Evolutionary conservation across 2,329 filamentous ascomycete species (phyloP), one percentile per base, ranked within the genome.

Genomic region (Aspergillus pseudotamarii): DNA sequence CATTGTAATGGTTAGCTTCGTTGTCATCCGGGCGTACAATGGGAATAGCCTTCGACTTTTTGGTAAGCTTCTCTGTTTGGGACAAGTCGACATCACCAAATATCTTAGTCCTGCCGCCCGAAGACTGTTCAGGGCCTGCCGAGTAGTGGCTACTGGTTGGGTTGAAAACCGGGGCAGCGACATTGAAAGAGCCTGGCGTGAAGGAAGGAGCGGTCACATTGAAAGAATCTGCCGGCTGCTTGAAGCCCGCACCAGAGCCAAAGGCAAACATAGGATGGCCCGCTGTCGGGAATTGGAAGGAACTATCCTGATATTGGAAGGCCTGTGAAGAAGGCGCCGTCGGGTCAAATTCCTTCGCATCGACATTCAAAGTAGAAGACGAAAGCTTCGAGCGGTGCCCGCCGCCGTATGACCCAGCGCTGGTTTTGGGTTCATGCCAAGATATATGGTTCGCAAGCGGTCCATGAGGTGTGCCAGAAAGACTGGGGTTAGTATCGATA

Each of bases 321-420:
- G 74, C 74, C 19, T 76, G 79, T 19, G 83, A 79, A 50, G 78
- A 80, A 69, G 86, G 80, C 19, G 80, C 79, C 41, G 77, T 77
- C 8, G 86, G 86, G 60, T 90, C 92, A 82, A 97, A 97, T 72
- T 95, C 92, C 54, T 93, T 91, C 0, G 94, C 94, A 66, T 90
- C 88, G 34, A 96, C 93, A 71, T 98, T 98, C 69, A 98, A 85
- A 69, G 89, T 94, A 0, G 93, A 92, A 50, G 89, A 78, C 0
- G 84, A 94, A 3, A 88, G 83, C 70, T 90, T 92, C 73, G 89
- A 90, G 21, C 83, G 84, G 72, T 93, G 91, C 66, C 85, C 86
- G 12, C 82, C 79, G 19, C 64, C 66, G 56, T 76, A 79, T 5
- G 76, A 77, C 46, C 67, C 68, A 57, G 64, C 63, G 61, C 75